These are phyloP conservation scores for Brettanomyces nanus DNA, from an alignment of 805 yeast species.

Conservation along the genomic window DNA sequence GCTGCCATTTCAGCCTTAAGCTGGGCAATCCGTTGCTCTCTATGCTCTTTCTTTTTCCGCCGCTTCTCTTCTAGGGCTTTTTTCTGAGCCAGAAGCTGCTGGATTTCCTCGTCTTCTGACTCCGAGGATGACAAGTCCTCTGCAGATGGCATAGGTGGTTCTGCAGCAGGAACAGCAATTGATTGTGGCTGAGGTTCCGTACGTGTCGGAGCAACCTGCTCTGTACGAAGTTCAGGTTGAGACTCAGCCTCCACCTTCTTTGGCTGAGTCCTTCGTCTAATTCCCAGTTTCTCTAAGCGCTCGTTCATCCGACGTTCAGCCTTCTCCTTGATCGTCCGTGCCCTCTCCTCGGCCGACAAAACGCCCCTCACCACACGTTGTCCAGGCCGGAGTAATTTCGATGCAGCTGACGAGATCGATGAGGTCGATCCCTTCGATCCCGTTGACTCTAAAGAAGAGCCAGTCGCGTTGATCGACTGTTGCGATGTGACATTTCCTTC, in stretches of 20 bases:
- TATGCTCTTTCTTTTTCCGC: slow-evolving; percentile 36
- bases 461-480: slow-evolving; percentile 3
- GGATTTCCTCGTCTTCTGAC: slow-evolving; percentile 40
- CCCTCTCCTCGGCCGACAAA: slow-evolving; percentile 51
- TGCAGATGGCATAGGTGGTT: slow-evolving; percentile 13
- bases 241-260: not conserved
- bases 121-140: slow-evolving; percentile 22
- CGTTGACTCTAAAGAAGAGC: slow-evolving; percentile 1
- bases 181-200: slow-evolving; percentile 4
- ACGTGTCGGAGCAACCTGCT: slow-evolving; percentile 8
- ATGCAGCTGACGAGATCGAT: slow-evolving; percentile 3
- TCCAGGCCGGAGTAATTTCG: slow-evolving; percentile 1
- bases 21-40: slow-evolving; percentile 51
- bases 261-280: slow-evolving; percentile 18
- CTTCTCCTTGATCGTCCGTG: slow-evolving; percentile 77
- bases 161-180: slow-evolving; percentile 10
- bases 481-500: slow-evolving; percentile 4
- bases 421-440: slow-evolving; percentile 8
- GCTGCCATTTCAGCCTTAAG: slow-evolving; percentile 54
- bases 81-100: slow-evolving; percentile 39
- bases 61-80: slow-evolving; percentile 33
- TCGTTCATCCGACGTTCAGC: slow-evolving; percentile 79
- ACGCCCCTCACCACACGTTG: slow-evolving; percentile 4
- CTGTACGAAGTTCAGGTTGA: slow-evolving; percentile 4
- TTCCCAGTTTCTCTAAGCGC: slow-evolving; percentile 72